Evolutionary conservation across 805 yeast genomes (phyloP), one percentile per base, ranked within the genome.

Genomic region (Myxozyma neotropica): DNA sequence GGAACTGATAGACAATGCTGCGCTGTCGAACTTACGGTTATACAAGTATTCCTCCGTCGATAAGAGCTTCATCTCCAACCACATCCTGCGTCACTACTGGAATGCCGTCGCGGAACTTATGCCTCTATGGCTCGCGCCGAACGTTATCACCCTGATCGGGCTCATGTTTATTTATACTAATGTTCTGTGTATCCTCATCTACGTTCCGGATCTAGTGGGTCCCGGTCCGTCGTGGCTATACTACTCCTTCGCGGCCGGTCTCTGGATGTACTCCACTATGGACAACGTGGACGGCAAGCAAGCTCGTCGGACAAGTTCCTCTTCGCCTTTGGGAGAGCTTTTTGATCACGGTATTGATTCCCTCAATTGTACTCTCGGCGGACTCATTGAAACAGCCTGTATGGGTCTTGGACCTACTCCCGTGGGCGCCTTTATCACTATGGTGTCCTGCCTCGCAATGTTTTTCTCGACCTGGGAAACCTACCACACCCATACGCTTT

Each of bases 271-370:
- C 74, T 97, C 94, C 72, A 93, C 98, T 0, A 89, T 94, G 78
- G 98, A 94, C 76, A 96, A 96, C 4, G 89, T 96, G 72, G 98
- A 93, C 75, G 98, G 98, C 6, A 85, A 89, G 69, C 99, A 93
- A 73, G 98, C 98, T 24, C 83, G 98, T 69, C 64, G 66, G 26
- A 94, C 97, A 0, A 95, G 95, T 12, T 96, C 92, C 72, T 83
- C 90, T 49, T 96, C 97, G 3, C 98, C 99, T 0, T 76, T 93
- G 66, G 98, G 99, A 36, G 98, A 93, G 73, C 78, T 94, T 60
- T 94, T 93, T 70, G 98, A 94, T 73, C 98, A 94, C 69, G 91
- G 96, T 58, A 81, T 84, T 33, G 88, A 84, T 69, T 82, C 88
- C 1, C 72, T 84, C 53, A 89, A 89, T 71, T 90, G 97, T 4